Evolutionary conservation across 164 flowering plant genomes (phyloP).

Genomic region (Euptelea pleiosperma): DNA sequence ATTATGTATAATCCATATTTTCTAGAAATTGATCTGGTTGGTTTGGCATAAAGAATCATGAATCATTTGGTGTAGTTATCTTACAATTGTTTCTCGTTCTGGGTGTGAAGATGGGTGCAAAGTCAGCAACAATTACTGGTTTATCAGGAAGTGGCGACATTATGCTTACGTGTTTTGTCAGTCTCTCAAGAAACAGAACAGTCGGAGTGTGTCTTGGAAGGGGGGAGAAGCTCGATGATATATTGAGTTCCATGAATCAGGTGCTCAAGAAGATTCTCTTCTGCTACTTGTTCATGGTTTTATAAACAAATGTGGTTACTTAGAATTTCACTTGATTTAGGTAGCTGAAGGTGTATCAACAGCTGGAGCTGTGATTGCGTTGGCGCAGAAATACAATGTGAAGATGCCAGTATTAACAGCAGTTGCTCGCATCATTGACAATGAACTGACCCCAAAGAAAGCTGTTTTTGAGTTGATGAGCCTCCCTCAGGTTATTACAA

Average conservation of each 20-base stretch:
- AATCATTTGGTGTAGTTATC: conserved; percentile 1
- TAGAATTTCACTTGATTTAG: conserved; percentile 26
- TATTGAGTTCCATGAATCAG: conserved; percentile 89
- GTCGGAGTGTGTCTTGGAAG: conserved; percentile 94
- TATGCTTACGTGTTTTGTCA: conserved; percentile 95
- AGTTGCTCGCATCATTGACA: conserved; percentile 91
- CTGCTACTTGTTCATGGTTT: background rate
- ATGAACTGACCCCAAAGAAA: conserved; percentile 79
- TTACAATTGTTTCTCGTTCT: conserved; percentile 11
- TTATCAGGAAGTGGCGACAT: conserved; percentile 96
- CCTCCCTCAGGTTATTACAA: conserved; percentile 76
- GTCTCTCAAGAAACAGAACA: conserved; percentile 89
- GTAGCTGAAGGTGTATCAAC: conserved; percentile 99
- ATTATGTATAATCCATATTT: background rate
- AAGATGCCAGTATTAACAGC: conserved; percentile 96
- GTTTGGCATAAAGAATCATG: background rate
- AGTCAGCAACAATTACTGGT: conserved; percentile 85
- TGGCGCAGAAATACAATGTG: conserved; percentile 93
- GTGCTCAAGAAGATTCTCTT: conserved; percentile 24
- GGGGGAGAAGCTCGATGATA: conserved; percentile 90
- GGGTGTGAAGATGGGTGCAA: conserved; percentile 85
- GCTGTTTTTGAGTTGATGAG: conserved; percentile 89
- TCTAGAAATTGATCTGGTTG: background rate
- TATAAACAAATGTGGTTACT: conserved; percentile 3
- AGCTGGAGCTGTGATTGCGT: conserved; percentile 93